Base-by-base conservation (phyloP, 495 filamentous ascomycete species). In the Penicillium waksmanii region DNA sequence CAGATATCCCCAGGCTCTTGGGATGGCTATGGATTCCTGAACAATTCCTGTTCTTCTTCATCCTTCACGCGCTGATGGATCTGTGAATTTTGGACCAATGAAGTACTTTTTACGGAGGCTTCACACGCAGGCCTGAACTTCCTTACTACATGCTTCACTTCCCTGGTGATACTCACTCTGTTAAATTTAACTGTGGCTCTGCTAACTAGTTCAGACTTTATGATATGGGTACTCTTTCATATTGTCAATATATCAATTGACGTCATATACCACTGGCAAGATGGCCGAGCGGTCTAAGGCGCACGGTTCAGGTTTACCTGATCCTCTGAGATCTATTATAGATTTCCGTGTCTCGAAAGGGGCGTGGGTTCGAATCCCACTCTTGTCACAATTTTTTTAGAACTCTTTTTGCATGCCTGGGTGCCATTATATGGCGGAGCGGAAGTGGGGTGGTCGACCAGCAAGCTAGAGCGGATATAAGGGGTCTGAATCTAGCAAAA, bases 341-440 rank as follows among this genome's bases (percentile, higher is more conserved):
- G 31, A 60, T 40, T 60, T 66, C 64, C 64, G 60, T 60, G 57
- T 66, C 64, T 63, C 64, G 64, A 50, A 55, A 54, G 64, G 64
- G 70, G 70, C 70, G 69, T 70, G 71, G 61, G 71, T 72, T 73
- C 69, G 61, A 73, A 73, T 72, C 71, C 63, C 69, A 68, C 71
- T 70, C 69, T 72, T 72, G 63, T 72, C 70, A 73, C 60, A 25
- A 5, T 25, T 25, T 25, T 25, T 25, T n/a, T n/a, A n/a, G 25
- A 25, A 25, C 15, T 44, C 0, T 46, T 46, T 46, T 46, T 46
- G n/a, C 18, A 0, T 9, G 2, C 10, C n/a, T 23, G 9, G 42
- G 18, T 3, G 17, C 18, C 17, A 38, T 31, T 31, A 31, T 31
- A 31, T 31, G 5, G 27, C 8, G 27, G 27, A 31, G 5, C 6